phyloP scores from a whole-genome alignment of 169 alveolate genomes.

The Cryptosporidium xiaoi region DNA sequence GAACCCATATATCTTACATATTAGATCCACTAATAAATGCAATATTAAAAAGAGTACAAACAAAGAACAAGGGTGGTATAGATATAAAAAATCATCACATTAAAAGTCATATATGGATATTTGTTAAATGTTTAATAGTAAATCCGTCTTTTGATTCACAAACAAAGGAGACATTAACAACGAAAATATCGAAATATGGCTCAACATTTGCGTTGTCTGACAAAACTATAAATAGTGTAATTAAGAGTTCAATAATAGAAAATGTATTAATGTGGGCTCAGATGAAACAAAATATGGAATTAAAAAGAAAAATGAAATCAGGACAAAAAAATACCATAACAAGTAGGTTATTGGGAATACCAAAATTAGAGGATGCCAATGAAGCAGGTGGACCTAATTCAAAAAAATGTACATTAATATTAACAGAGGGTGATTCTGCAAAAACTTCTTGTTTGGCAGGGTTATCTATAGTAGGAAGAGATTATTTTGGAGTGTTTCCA shows the following conservation, averaged over 20 bases:
- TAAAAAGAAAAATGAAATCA: constrained; percentile 87
- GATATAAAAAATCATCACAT: constrained; percentile 93
- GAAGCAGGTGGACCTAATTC: constrained; percentile 96
- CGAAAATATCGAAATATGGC: constrained; percentile 92
- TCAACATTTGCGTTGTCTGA: constrained; percentile 89
- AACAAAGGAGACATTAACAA: constrained; percentile 96
- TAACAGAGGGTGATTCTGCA: constrained; percentile 99
- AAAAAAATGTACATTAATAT: constrained; percentile 95
- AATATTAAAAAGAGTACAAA: constrained; percentile 89
- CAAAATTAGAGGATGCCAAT: constrained; percentile 99
- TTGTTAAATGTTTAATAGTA: constrained; percentile 96
- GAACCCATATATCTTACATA: constrained; percentile 97
- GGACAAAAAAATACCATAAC: constrained; percentile 81
- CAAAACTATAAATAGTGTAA: constrained; percentile 88
- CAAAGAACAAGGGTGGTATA: constrained; percentile 94
- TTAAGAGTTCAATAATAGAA: constrained; percentile 90
- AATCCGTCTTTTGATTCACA: constrained; percentile 99
- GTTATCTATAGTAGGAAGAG: constrained; percentile 98
- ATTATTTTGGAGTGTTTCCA: constrained; percentile 99
- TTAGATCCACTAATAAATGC: constrained; percentile 94
- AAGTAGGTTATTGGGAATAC: constrained; percentile 91
- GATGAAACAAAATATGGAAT: constrained; percentile 93
- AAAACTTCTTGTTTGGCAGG: constrained; percentile 99
- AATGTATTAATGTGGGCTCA: constrained; percentile 92
- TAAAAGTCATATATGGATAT: constrained; percentile 94